Percentiles rank a stretch among this genome's conserved stretches.
These are phyloP conservation scores for Truncatella angustata DNA, from an alignment of 2,329 filamentous ascomycete species.

Conservation along the genomic window DNA sequence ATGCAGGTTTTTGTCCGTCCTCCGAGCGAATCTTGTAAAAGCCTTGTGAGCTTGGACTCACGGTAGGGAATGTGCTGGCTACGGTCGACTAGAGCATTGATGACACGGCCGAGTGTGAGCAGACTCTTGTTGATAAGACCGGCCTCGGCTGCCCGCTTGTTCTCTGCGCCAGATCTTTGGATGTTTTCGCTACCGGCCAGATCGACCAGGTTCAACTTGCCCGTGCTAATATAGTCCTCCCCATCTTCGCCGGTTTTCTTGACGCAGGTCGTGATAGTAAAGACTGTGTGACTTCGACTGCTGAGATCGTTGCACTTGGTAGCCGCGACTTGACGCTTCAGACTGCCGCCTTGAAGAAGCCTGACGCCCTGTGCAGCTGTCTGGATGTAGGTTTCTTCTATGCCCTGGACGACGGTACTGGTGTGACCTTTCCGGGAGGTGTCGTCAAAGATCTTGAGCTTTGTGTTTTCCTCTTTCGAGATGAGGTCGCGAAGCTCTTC, in stretches of 20 bases:
- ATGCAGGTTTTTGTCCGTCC: constrained; percentile 98
- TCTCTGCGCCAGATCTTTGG: constrained; percentile 92
- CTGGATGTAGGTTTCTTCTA: constrained; percentile 95
- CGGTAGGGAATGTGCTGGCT: constrained; percentile 85
- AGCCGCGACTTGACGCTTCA: constrained; percentile 95
- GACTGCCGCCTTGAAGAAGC: constrained; percentile 82
- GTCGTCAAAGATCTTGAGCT: constrained; percentile 95
- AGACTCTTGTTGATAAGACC: constrained; percentile 98
- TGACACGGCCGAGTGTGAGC: constrained; percentile 90
- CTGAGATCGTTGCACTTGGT: constrained; percentile 99
- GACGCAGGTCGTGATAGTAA: constrained; percentile 90
- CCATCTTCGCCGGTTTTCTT: constrained; percentile 79
- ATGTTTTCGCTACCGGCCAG: constrained; percentile 97
- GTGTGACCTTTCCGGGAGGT: constrained; percentile 80
- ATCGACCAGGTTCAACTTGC: constrained; percentile 95
- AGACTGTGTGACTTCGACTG: constrained; percentile 94
- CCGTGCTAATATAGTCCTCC: constrained; percentile 85
- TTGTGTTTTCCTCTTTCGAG: constrained; percentile 74
- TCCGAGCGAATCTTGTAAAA: constrained; percentile 94
- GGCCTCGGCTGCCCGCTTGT: constrained; percentile 93
- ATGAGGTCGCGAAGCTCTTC: constrained; percentile 92
- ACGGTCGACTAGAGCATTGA: constrained; percentile 93
- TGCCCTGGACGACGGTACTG: constrained; percentile 88
- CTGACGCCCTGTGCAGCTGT: constrained; percentile 82
- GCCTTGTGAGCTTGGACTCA: constrained; percentile 92